Conservation (phyloP, 2,329 filamentous ascomycete genomes). For the Xylariaceae sp. region DNA sequence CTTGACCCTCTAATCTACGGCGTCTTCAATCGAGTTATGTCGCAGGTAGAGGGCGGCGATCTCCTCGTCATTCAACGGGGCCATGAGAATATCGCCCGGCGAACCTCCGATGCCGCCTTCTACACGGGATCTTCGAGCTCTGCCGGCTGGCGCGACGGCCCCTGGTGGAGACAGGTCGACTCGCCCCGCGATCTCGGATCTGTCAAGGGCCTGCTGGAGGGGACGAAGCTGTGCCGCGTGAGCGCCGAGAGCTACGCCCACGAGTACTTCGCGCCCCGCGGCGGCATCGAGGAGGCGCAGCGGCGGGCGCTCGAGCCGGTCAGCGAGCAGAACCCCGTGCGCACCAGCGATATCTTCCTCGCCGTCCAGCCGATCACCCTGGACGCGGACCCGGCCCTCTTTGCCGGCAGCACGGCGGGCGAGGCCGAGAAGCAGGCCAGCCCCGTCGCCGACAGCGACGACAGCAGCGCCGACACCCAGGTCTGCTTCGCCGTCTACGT, state of each 20-base stretch:
- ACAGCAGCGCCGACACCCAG: conserved; percentile 58
- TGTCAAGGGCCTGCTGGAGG: conserved; percentile 80
- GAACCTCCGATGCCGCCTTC: conserved; percentile 61
- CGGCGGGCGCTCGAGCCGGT: conserved; percentile 77
- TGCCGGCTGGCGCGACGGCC: conserved; percentile 84
- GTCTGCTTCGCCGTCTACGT: conserved; percentile 78
- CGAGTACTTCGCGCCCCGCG: conserved; percentile 79
- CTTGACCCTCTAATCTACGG: conserved; percentile 90
- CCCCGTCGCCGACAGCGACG: conserved; percentile 54
- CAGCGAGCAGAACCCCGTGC: conserved; percentile 83
- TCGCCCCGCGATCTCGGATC: conserved; percentile 75
- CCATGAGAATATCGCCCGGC: conserved; percentile 75
- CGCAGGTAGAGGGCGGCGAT: conserved; percentile 97
- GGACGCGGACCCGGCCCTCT: conserved; percentile 66
- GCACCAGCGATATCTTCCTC: conserved; percentile 92
- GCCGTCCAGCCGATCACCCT: conserved; percentile 86
- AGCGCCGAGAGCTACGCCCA: conserved; percentile 84
- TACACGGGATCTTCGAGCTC: conserved; percentile 47
- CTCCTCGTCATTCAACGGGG: conserved; percentile 92
- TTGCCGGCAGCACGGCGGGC: conserved; percentile 58
- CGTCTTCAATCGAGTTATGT: conserved; percentile 94
- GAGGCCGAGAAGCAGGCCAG: conserved; percentile 60
- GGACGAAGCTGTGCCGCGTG: conserved; percentile 87
- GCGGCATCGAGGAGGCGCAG: conserved; percentile 79
- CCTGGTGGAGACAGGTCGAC: conserved; percentile 85